Evolutionary conservation across 2,329 filamentous ascomycete species (phyloP).

Genomic region (Graphiopsis chlorocephala): DNA sequence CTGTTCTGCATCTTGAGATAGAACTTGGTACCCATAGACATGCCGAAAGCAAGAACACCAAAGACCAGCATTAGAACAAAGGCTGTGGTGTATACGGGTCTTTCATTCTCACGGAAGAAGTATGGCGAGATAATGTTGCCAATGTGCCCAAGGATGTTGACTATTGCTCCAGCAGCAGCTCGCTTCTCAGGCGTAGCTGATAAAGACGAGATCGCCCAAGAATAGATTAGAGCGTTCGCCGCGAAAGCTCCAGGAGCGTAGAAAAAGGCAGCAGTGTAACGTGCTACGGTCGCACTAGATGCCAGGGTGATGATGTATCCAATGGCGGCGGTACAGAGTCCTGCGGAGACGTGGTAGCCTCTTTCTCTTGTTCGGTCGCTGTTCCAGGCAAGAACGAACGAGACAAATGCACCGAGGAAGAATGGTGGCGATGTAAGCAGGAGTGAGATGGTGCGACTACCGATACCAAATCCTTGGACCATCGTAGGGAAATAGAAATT

Average conservation of each 20-base stretch:
- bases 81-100: constrained; percentile 13
- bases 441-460: constrained; percentile 31
- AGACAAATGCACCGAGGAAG: constrained; percentile 23
- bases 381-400: constrained; percentile 32
- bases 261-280: constrained; percentile 34
- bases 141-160: constrained; percentile 46
- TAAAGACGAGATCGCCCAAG: constrained; percentile 37
- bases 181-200: constrained; percentile 43
- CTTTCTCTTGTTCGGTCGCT: constrained; percentile 41
- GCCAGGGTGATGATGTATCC: constrained; percentile 7
- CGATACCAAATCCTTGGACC: constrained; percentile 33
- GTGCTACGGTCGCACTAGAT: constrained; percentile 3
- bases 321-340: neutral
- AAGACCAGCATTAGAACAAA: constrained; percentile 17
- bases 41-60: constrained; percentile 5
- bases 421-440: constrained; percentile 34
- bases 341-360: constrained; percentile 33
- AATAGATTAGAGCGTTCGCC: constrained; percentile 37
- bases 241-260: constrained; percentile 35
- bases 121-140: constrained; percentile 43
- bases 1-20: constrained; percentile 16
- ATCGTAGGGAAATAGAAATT: constrained; percentile 4
- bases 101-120: constrained; percentile 32
- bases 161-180: constrained; percentile 48
- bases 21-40: constrained; percentile 9